phyloP scores from a whole-genome alignment of 352 stramenopile species.

The Plasmopara halstedii region DNA sequence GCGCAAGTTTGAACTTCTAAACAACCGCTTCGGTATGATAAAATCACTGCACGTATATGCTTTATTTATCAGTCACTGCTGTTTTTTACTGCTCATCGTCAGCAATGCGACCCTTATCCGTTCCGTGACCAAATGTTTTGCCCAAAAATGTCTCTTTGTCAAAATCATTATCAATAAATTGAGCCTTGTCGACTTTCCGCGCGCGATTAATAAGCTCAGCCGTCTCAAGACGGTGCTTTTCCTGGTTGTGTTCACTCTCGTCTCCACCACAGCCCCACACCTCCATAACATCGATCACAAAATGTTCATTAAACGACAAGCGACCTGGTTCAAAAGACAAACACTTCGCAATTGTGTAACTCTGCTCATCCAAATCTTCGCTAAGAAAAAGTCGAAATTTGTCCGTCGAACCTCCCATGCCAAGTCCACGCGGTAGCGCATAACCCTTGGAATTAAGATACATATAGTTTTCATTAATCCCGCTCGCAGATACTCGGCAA shows the following conservation, averaged over 20 bases:
- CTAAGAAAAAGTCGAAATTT: conserved; percentile 74
- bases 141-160: conserved; percentile 75
- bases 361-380: conserved; percentile 79
- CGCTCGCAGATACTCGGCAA: conserved; percentile 42
- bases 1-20: conserved; percentile 18
- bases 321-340: conserved; percentile 62
- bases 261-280: conserved; percentile 75
- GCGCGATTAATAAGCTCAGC: conserved; percentile 77
- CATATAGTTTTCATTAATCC: conserved; percentile 67
- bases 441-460: conserved; percentile 84
- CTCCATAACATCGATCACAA: conserved; percentile 61
- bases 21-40: conserved; percentile 18
- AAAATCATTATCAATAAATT: conserved; percentile 78
- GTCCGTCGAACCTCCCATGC: conserved; percentile 67
- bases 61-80: not conserved
- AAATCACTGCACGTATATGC: conserved; percentile 4
- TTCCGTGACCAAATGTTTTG: conserved; percentile 73
- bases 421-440: conserved; percentile 59
- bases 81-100: conserved; percentile 51
- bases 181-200: conserved; percentile 81
- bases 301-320: conserved; percentile 51
- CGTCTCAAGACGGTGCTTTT: conserved; percentile 64
- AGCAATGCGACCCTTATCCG: conserved; percentile 48
- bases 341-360: conserved; percentile 69
- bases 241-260: conserved; percentile 40